phyloP scores from a whole-genome alignment of 768 basidiomycete species.

The Dendrothele bispora region DNA sequence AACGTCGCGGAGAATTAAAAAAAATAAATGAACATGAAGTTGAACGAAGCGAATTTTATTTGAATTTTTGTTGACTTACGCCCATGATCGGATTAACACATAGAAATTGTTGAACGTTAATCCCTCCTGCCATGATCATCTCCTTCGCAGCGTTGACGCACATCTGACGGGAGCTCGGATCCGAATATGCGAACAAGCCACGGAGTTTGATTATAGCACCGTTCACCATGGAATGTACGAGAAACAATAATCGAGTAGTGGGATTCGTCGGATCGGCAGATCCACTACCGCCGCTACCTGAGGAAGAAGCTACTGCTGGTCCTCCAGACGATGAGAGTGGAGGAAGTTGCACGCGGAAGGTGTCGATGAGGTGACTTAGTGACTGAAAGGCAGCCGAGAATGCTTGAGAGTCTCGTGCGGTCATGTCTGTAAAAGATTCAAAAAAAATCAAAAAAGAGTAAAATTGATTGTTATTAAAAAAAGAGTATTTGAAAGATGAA shows the following conservation, averaged over 20 bases:
- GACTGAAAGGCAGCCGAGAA: conserved; percentile 45
- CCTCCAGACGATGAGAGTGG: conserved; percentile 28
- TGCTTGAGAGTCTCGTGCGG: conserved; percentile 38
- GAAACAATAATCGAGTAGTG: conserved; percentile 29
- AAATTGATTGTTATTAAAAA: not conserved
- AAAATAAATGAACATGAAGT: too few relatives aligned
- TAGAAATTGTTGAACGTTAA: conserved; percentile 38
- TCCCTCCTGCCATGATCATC: conserved; percentile 39
- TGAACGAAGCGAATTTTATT: too few relatives aligned
- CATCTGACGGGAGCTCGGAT: conserved; percentile 40
- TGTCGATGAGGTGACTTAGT: conserved; percentile 45
- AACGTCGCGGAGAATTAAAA: too few relatives aligned
- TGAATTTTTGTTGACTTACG: too few relatives aligned
- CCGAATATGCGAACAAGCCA: conserved; percentile 42
- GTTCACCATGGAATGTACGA: conserved; percentile 49
- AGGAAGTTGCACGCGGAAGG: conserved; percentile 35
- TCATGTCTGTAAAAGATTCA: conserved; percentile 32
- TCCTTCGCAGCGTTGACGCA: conserved; percentile 44
- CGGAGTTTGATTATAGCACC: conserved; percentile 55
- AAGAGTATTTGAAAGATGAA: not conserved
- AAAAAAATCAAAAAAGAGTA: conserved; percentile 1
- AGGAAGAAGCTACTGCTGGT: too few relatives aligned
- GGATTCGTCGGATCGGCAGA: conserved; percentile 28
- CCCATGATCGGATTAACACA: conserved; percentile 51
- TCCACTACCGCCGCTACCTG: too few relatives aligned